Conservation (phyloP, 2,329 filamentous ascomycete genomes). For the Leptographium lundbergii region DNA sequence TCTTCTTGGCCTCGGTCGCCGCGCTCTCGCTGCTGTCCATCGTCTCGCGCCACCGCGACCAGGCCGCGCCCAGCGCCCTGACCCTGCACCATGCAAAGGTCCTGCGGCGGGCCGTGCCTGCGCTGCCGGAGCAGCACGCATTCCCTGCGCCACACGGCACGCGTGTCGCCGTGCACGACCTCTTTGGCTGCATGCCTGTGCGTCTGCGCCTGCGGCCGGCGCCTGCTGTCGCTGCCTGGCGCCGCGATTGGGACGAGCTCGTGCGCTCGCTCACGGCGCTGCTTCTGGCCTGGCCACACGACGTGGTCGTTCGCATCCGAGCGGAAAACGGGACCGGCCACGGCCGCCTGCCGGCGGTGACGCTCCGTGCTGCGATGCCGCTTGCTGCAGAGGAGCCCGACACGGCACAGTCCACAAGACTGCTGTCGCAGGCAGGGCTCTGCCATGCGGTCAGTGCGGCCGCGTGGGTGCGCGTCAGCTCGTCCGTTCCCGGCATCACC, state of each 20-base stretch:
- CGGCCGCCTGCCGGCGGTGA: conserved; percentile 20
- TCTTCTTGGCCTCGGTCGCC: conserved; percentile 66
- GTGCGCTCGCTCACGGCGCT: conserved; percentile 47
- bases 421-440: conserved; percentile 56
- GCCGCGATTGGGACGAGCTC: conserved; percentile 54
- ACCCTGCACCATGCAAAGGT: conserved; percentile 57
- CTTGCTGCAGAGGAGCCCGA: conserved; percentile 7
- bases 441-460: conserved; percentile 36
- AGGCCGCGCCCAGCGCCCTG: conserved; percentile 51
- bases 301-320: conserved; percentile 44
- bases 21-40: conserved; percentile 66
- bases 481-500: conserved; percentile 45
- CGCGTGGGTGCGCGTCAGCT: conserved; percentile 60
- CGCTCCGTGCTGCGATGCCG: not conserved
- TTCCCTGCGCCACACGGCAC: conserved; percentile 53
- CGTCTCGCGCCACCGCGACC: conserved; percentile 52
- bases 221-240: conserved; percentile 5
- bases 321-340: conserved; percentile 31
- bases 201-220: conserved; percentile 68
- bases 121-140: conserved; percentile 37
- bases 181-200: conserved; percentile 87
- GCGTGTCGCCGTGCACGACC: conserved; percentile 58
- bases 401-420: conserved; percentile 24
- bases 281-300: conserved; percentile 54
- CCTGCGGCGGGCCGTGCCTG: conserved; percentile 51